These are phyloP conservation scores for Skeletonema tropicum DNA, from an alignment of 108 stramenopile species.

Conservation along the genomic window DNA sequence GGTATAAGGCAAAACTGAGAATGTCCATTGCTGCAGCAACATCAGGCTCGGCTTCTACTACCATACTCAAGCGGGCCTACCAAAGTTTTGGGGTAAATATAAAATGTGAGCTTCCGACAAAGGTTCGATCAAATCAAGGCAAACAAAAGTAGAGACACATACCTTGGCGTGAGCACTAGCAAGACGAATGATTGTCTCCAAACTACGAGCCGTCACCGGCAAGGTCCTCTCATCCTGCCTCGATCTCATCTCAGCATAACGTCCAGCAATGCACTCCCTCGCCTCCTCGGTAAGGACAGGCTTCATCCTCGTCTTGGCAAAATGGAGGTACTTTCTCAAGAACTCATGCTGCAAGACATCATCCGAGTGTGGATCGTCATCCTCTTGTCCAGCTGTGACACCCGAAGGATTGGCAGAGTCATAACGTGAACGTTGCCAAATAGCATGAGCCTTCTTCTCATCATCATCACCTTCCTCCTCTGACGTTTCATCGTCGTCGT, in stretches of 20 bases:
- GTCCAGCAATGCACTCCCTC: slow-evolving; percentile 91
- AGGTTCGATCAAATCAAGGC: not conserved
- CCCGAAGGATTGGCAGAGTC: slow-evolving; percentile 12
- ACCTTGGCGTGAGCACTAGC: slow-evolving; percentile 97
- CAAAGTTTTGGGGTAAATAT: not conserved
- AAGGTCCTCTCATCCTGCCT: slow-evolving; percentile 88
- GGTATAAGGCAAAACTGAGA: slow-evolving; percentile 88
- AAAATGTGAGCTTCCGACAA: not conserved
- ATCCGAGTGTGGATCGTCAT: slow-evolving; percentile 65
- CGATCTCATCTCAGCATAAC: slow-evolving; percentile 96
- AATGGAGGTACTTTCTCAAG: slow-evolving; percentile 96
- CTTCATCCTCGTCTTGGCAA: slow-evolving; percentile 91
- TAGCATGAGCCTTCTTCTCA: slow-evolving; percentile 56
- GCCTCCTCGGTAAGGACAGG: slow-evolving; percentile 94
- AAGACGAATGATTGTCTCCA: slow-evolving; percentile 98
- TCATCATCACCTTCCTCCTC: slow-evolving; percentile 48
- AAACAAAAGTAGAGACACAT: slow-evolving; percentile 26
- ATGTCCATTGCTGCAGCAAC: slow-evolving; percentile 85
- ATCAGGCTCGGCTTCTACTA: slow-evolving; percentile 79
- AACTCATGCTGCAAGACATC: slow-evolving; percentile 94
- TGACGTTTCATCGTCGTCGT: slow-evolving; percentile 58
- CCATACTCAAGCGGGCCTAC: slow-evolving; percentile 65
- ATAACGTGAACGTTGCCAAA: slow-evolving; percentile 73
- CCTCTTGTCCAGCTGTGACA: slow-evolving; percentile 5
- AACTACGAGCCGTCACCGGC: slow-evolving; percentile 95